Percentiles rank a stretch among this genome's conserved stretches.
phyloP scores from a whole-genome alignment of 1,284 basidiomycete species.

The Moesziomyces antarcticus region DNA sequence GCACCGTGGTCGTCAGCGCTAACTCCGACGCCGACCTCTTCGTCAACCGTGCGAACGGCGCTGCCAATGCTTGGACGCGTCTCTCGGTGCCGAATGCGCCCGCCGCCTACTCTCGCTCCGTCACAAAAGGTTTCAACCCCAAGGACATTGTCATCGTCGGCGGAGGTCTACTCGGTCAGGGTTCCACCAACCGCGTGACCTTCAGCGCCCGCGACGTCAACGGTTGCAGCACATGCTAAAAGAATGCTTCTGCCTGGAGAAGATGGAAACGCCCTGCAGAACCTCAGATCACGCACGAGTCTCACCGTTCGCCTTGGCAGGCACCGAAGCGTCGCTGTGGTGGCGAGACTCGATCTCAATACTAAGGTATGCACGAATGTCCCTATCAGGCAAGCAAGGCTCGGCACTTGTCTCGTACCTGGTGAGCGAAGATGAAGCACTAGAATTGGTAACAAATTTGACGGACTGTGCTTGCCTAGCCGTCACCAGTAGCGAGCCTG shows the following conservation, averaged over 20 bases:
- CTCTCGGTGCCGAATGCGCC: slow-evolving; percentile 21
- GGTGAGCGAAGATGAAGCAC: neutral
- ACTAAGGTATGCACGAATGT: too few species aligned
- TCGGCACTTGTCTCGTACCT: neutral
- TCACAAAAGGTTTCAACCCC: slow-evolving; percentile 32
- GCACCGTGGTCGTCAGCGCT: slow-evolving; percentile 67
- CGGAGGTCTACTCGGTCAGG: slow-evolving; percentile 13
- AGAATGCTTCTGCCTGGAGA: too few species aligned
- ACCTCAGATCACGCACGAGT: too few species aligned
- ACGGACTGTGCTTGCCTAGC: too few species aligned
- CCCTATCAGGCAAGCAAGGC: too few species aligned
- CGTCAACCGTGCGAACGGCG: slow-evolving; percentile 29
- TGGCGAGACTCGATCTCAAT: too few species aligned
- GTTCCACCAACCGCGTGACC: slow-evolving; percentile 26
- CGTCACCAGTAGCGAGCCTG: too few species aligned
- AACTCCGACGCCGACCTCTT: slow-evolving; percentile 28
- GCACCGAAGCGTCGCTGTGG: too few species aligned
- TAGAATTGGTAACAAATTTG: neutral
- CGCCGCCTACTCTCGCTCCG: slow-evolving; percentile 28
- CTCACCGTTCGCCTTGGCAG: too few species aligned
- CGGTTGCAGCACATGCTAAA: slow-evolving; percentile 20
- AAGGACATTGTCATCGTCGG: slow-evolving; percentile 38
- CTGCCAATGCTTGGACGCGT: slow-evolving; percentile 21
- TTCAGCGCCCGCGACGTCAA: slow-evolving; percentile 37
- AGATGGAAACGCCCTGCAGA: too few species aligned